These are phyloP conservation scores for Osmanthus fragrans DNA, from an alignment of 257 asterid species.

Conservation along the genomic window DNA sequence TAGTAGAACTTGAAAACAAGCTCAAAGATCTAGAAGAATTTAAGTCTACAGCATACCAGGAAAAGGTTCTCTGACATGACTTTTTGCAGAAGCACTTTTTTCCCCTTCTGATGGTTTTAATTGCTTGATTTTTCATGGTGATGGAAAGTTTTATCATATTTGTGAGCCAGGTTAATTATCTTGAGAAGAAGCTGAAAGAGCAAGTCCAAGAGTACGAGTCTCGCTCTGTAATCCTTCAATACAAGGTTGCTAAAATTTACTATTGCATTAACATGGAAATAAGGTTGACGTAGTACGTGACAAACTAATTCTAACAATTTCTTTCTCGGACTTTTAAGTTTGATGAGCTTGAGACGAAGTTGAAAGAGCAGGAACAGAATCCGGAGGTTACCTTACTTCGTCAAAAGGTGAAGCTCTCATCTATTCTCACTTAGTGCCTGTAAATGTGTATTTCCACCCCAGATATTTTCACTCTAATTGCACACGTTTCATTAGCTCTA, in stretches of 20 bases:
- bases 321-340: conserved; percentile 44
- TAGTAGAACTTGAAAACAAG: conserved; percentile 71
- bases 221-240: conserved; percentile 51
- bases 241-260: conserved; percentile 48
- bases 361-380: conserved; percentile 54
- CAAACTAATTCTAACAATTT: neutral
- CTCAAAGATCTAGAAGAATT: conserved; percentile 56
- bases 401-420: conserved; percentile 47
- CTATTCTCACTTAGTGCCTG: neutral
- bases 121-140: too few relatives aligned
- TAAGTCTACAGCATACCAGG: conserved; percentile 52
- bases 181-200: conserved; percentile 69
- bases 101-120: too few relatives aligned
- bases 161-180: conserved; percentile 68
- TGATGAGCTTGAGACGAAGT: conserved; percentile 58
- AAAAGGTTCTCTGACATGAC: conserved; percentile 49
- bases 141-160: neutral
- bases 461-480: too few relatives aligned
- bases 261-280: conserved; percentile 5
- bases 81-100: neutral
- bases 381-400: conserved; percentile 42
- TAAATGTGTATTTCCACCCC: neutral
- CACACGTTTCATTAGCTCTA: neutral
- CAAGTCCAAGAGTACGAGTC: conserved; percentile 55
- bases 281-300: neutral